These are phyloP conservation scores for Fusarium anthophilum DNA, from an alignment of 2,329 filamentous ascomycete genomes.

Conservation along the genomic window DNA sequence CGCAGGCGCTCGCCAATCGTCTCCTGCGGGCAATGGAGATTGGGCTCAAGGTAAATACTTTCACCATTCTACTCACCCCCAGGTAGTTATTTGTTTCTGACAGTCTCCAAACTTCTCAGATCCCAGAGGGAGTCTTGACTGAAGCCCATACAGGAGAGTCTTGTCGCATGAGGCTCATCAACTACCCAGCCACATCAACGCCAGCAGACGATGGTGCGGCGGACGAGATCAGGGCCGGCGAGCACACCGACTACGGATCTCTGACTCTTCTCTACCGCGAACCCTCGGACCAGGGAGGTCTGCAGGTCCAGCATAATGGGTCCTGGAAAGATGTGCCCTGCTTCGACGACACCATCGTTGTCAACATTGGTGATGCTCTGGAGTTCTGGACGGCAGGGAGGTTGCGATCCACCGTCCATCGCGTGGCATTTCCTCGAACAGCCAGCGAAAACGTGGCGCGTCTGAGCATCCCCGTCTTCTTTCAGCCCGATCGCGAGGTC, in stretches of 20 bases:
- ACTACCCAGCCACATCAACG: background rate
- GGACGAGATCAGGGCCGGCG: background rate
- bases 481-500: background rate
- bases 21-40: background rate
- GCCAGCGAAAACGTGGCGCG: background rate
- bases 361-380: background rate
- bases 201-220: background rate
- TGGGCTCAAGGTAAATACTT: background rate
- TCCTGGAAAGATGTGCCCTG: background rate
- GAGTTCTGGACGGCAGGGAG: background rate
- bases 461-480: background rate
- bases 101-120: background rate
- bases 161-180: background rate
- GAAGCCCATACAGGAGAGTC: background rate
- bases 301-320: background rate
- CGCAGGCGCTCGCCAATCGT: background rate
- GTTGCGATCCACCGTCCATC: background rate
- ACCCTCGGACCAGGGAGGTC: background rate
- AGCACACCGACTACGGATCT: background rate
- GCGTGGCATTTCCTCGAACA: background rate
- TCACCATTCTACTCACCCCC: background rate
- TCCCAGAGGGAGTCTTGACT: background rate
- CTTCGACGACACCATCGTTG: background rate
- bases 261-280: background rate
- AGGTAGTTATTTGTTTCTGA: fast-evolving